Base-by-base conservation (phyloP, 2,329 filamentous ascomycete genomes). In the Calonectria crousiana region DNA sequence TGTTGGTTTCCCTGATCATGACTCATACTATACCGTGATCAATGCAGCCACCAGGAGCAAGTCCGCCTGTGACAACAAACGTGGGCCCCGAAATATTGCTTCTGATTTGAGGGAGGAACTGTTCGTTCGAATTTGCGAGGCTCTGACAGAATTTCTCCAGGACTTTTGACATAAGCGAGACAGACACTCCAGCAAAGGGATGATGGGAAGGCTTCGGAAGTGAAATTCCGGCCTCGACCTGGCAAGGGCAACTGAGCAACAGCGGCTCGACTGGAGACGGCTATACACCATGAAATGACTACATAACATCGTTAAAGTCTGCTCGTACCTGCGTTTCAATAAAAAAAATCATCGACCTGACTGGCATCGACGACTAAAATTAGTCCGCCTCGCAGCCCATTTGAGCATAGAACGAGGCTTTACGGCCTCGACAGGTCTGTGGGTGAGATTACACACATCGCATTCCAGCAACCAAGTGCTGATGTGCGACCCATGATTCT, bases 391-490 rank as follows among this genome's bases (percentile, higher is more conserved):
- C 4, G 9, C 11, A 4, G 14, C 32, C 13, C 32, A 60, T 38
- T 13, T 3, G 13, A 6, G 10, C 6, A 23, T 26, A 6, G 13
- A 14, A 26, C 20, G 20, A 11, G 34, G n/a, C 20, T 38, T 36
- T 60, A 16, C 13, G 56, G 34, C 10, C 34, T 60, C 20, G 56
- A 8, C 11, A 84, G 88, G 16, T 89, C 90, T 77, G 86, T 87
- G 6, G 82, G 82, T 3, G 79, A 82, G 0, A 80, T 90, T 49
- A 88, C 86, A 0, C 67, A 78, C 28, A 82, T 90, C 13, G 87
- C 87, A 0, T 86, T 88, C 84, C 84, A 88, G 73, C 87, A 86
- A 67, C 81, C 80, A 0, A 84, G 81, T 0, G 83, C 83, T 0
- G 78, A 86, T 71, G 72, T 89, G 51, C 81, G 83, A 9, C 67